A percentile compares a stretch with the other conserved stretches of the same genome.
These are phyloP conservation scores for Aspergillus alliaceus DNA, from an alignment of 2,329 filamentous ascomycete genomes.

Conservation along the genomic window DNA sequence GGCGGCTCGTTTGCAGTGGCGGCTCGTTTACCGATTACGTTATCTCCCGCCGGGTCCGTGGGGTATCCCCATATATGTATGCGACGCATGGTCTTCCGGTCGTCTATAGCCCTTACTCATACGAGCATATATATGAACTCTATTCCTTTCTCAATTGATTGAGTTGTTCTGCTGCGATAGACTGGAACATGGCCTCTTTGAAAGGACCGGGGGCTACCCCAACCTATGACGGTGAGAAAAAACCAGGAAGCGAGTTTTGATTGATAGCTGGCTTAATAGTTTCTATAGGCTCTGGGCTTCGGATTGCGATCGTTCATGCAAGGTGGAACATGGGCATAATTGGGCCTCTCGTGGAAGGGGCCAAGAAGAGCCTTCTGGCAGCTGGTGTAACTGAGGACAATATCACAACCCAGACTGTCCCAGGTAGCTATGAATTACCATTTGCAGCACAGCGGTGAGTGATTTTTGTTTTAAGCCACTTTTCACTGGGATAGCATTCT, in stretches of 20 bases:
- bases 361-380: constrained; percentile 72
- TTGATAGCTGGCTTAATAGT: constrained; percentile 13
- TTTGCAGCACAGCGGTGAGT: constrained; percentile 80
- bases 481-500: not conserved
- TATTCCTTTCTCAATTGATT: not conserved
- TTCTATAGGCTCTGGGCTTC: constrained; percentile 64
- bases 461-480: not conserved
- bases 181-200: constrained; percentile 49
- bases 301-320: constrained; percentile 92
- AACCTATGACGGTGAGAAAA: constrained; percentile 54
- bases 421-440: constrained; percentile 91
- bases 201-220: constrained; percentile 64
- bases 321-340: constrained; percentile 93
- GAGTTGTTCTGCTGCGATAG: not conserved
- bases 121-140: not conserved
- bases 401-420: constrained; percentile 85
- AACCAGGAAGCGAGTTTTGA: not conserved
- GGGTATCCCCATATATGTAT: not conserved
- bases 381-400: constrained; percentile 84
- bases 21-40: too few relatives aligned
- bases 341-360: constrained; percentile 76
- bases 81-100: too few relatives aligned
- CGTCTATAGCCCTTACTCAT: not conserved
- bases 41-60: not conserved
- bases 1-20: too few relatives aligned